Percentiles rank a stretch among this genome's conserved stretches.
These are phyloP conservation scores for Pleurotus tuoliensis DNA, from an alignment of 768 basidiomycete species.

Conservation along the genomic window DNA sequence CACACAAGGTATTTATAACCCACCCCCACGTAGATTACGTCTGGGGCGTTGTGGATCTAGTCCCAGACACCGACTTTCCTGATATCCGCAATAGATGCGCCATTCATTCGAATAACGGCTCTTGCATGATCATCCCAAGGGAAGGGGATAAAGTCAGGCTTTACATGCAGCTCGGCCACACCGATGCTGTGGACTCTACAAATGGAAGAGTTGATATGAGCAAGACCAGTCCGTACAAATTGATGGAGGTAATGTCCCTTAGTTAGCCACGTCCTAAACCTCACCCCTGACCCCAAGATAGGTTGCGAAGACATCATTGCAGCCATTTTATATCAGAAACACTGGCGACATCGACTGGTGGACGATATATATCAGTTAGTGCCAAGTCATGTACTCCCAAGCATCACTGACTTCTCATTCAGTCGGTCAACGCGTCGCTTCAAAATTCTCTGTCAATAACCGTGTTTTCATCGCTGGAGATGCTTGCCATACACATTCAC, in stretches of 20 bases:
- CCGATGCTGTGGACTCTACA: slow-evolving; percentile 36
- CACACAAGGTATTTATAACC: background rate
- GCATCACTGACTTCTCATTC: background rate
- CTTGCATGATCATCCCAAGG: slow-evolving; percentile 73
- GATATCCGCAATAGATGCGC: slow-evolving; percentile 64
- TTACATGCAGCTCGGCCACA: slow-evolving; percentile 63
- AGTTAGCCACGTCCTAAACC: background rate
- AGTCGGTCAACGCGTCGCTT: slow-evolving; percentile 77
- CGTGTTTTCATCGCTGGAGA: slow-evolving; percentile 77
- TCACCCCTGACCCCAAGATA: slow-evolving; percentile 17
- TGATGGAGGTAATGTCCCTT: slow-evolving; percentile 43
- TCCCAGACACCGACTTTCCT: slow-evolving; percentile 73
- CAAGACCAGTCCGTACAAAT: slow-evolving; percentile 42
- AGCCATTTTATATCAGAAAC: slow-evolving; percentile 50
- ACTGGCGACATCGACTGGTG: slow-evolving; percentile 62
- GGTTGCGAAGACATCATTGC: slow-evolving; percentile 53
- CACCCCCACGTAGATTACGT: slow-evolving; percentile 44
- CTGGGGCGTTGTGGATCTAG: slow-evolving; percentile 79
- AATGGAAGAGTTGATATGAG: slow-evolving; percentile 53
- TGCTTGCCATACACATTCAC: slow-evolving; percentile 68
- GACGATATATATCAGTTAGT: slow-evolving; percentile 67
- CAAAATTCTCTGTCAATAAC: slow-evolving; percentile 53
- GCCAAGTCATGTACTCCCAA: background rate
- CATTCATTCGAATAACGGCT: slow-evolving; percentile 67
- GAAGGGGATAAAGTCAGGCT: slow-evolving; percentile 65